Evolutionary conservation across 495 filamentous ascomycete species (phyloP), one percentile per base, ranked within the genome.

Genomic region (Xylaria cubensis): DNA sequence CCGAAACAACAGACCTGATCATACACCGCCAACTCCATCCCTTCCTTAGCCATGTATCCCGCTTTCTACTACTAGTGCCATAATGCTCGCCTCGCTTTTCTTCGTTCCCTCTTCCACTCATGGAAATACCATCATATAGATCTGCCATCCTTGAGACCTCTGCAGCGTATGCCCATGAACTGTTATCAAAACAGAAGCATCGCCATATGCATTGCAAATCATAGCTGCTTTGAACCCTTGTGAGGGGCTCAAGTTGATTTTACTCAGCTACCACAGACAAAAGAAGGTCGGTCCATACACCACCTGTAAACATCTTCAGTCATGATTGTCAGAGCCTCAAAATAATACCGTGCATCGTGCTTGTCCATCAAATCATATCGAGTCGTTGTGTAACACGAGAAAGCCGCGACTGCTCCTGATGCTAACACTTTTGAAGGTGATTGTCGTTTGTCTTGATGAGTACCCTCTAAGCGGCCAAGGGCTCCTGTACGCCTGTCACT

Each of bases 331-430:
- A 75, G 61, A 55, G 64, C 75, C 59, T 73, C 51, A 15, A 29
- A 65, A 56, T 55, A 70, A 65, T 73, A 67, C 72, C 32, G 70
- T 69, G 58, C 74, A 71, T 74, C 72, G 51, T 80, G 71, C 77
- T 73, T 81, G 78, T 80, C 68, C 80, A 77, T 76, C 79, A 75
- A 81, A 71, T 79, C 77, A 67, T 79, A 73, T 67, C 72, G 72
- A 75, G 59, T 44, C 64, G 55, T 64, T 51, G 50, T 72, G 69
- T 70, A 63, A 61, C 69, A 61, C 74, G 69, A 72, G 64, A 70
- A 63, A 63, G 41, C 36, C 59, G n/a, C 41, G 46, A 44, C 41
- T 39, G 34, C 9, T 64, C 50, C 71, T 71, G 17, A 72, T 70
- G 69, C 67, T 58, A 71, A 75, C 61, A 41, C 17, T 62, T 64